Conservation (phyloP, 495 filamentous ascomycete genomes). For the Penicillium diatomitis region DNA sequence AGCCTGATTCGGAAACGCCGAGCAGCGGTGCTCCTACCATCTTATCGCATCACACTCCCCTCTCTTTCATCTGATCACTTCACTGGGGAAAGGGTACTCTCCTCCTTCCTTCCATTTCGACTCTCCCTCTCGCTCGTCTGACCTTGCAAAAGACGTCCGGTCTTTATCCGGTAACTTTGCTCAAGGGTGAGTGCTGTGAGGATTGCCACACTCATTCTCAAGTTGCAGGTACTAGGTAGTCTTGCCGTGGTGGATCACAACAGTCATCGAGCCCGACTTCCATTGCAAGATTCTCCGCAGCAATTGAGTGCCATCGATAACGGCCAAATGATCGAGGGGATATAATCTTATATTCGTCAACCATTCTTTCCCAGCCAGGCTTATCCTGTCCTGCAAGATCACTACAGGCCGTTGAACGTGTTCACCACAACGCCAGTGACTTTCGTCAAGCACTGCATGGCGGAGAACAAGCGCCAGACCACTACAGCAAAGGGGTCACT, state of each 20-base stretch:
- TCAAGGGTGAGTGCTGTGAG: too few relatives aligned
- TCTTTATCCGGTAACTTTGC: neutral
- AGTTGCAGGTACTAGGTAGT: too few relatives aligned
- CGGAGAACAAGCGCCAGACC: conserved; percentile 41
- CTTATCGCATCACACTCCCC: conserved; percentile 10
- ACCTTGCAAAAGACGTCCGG: neutral
- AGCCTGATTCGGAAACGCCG: conserved; percentile 4
- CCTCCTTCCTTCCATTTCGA: neutral
- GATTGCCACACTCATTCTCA: too few relatives aligned
- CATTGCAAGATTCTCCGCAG: too few relatives aligned
- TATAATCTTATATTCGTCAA: too few relatives aligned
- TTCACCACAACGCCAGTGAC: conserved; percentile 12
- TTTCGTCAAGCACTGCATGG: conserved; percentile 21
- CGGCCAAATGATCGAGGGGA: too few relatives aligned
- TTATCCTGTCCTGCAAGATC: too few relatives aligned
- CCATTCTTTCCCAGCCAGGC: too few relatives aligned
- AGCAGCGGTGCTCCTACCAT: conserved; percentile 13
- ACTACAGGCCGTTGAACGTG: neutral
- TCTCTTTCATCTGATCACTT: conserved; percentile 8
- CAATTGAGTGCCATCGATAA: too few relatives aligned
- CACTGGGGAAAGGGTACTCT: neutral
- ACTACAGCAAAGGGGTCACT: conserved; percentile 31
- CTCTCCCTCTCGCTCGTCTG: neutral
- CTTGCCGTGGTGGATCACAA: too few relatives aligned
- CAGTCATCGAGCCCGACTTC: too few relatives aligned